Evolutionary conservation across 1,284 basidiomycete genomes (phyloP).

Genomic region (Leccinum fallax): DNA sequence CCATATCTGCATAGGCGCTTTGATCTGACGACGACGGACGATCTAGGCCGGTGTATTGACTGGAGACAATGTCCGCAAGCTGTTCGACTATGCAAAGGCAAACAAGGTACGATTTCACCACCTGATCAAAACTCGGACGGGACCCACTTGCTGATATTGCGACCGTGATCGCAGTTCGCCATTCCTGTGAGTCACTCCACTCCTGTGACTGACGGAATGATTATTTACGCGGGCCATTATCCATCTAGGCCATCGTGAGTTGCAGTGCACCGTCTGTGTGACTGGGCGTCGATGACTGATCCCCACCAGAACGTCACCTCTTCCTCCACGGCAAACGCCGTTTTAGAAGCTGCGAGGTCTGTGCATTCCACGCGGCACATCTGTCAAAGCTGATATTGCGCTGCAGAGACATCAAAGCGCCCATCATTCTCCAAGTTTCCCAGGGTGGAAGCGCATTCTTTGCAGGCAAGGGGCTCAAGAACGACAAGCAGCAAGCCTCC

Average conservation of each 20-base stretch:
- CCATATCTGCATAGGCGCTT: background rate
- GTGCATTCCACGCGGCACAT: background rate
- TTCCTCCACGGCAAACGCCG: constrained; percentile 75
- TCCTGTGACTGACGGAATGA: background rate
- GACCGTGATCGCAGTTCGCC: constrained; percentile 52
- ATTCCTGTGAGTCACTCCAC: constrained; percentile 57
- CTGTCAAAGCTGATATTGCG: constrained; percentile 9
- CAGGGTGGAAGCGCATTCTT: constrained; percentile 98
- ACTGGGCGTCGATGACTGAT: constrained; percentile 7
- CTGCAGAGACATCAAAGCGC: constrained; percentile 84
- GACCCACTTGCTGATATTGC: constrained; percentile 1
- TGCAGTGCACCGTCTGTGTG: constrained; percentile 1
- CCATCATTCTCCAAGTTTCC: constrained; percentile 97
- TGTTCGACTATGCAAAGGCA: constrained; percentile 73
- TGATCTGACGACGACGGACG: constrained; percentile 18
- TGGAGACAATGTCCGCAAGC: constrained; percentile 71
- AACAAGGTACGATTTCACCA: constrained; percentile 52
- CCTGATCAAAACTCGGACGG: background rate
- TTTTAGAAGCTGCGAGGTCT: constrained; percentile 74
- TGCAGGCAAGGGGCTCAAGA: constrained; percentile 94
- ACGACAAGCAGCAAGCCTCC: constrained; percentile 97
- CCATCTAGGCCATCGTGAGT: constrained; percentile 61
- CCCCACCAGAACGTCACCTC: constrained; percentile 64
- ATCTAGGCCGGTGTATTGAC: constrained; percentile 71
- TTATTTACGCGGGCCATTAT: background rate